These are phyloP conservation scores for Fusarium dimerum DNA, from an alignment of 2,329 filamentous ascomycete species.

Conservation along the genomic window DNA sequence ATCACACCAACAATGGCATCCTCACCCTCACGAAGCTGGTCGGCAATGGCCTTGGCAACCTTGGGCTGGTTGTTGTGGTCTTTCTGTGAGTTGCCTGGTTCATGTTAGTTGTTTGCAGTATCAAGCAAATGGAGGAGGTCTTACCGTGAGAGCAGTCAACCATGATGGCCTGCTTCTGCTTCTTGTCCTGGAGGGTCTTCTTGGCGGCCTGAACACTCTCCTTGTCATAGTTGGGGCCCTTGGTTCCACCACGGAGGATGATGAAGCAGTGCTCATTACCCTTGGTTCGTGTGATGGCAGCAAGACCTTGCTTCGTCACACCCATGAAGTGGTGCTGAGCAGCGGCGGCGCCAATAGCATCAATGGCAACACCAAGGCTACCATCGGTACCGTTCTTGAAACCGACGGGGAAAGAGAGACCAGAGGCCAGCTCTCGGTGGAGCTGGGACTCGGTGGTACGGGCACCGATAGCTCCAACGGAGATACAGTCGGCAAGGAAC, in stretches of 20 bases:
- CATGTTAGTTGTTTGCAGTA: slow-evolving; percentile 1
- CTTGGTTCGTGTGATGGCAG: slow-evolving; percentile 88
- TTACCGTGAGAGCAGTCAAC: slow-evolving; percentile 95
- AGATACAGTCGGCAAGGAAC: slow-evolving; percentile 95
- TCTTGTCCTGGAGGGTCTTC: slow-evolving; percentile 78
- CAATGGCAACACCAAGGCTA: slow-evolving; percentile 85
- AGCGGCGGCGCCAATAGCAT: slow-evolving; percentile 86
- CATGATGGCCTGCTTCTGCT: slow-evolving; percentile 89
- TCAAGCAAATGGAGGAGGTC: slow-evolving; percentile 53
- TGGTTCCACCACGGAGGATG: slow-evolving; percentile 87
- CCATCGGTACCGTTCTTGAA: slow-evolving; percentile 99
- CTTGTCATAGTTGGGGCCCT: slow-evolving; percentile 91
- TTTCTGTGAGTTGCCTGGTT: slow-evolving; percentile 88
- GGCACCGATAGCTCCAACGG: slow-evolving; percentile 91
- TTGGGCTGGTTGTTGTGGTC: slow-evolving; percentile 97
- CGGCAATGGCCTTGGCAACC: slow-evolving; percentile 77
- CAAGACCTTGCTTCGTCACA: slow-evolving; percentile 95
- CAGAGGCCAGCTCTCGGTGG: slow-evolving; percentile 92
- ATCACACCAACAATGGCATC: slow-evolving; percentile 91
- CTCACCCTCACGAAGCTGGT: slow-evolving; percentile 87
- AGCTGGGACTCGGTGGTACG: slow-evolving; percentile 96
- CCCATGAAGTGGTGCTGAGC: slow-evolving; percentile 97
- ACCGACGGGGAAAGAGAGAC: slow-evolving; percentile 94
- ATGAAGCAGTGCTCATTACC: slow-evolving; percentile 98
- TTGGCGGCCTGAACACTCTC: slow-evolving; percentile 79